Base-by-base conservation (phyloP, 139 green algal genomes). In the Chlamydomonas urium region DNA sequence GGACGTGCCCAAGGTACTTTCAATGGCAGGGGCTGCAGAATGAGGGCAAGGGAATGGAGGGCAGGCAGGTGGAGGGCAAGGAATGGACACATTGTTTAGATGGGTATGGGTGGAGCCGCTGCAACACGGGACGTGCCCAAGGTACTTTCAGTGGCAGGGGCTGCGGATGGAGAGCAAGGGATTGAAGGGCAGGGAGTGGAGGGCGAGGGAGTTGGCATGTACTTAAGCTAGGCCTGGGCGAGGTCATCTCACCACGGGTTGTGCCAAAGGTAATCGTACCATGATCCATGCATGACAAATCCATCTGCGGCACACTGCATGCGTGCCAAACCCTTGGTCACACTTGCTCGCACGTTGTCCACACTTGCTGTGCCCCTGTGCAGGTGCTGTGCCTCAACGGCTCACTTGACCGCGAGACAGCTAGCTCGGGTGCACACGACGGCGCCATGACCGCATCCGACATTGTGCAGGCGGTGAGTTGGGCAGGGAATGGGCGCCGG, bases 311-410 rank as follows among this genome's bases (percentile, higher is more conserved):
- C n/a, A n/a, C n/a, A n/a, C n/a, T n/a, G n/a, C n/a, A n/a, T n/a
- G n/a, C n/a, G n/a, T n/a, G n/a, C n/a, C n/a, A n/a, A n/a, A n/a
- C n/a, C n/a, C n/a, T n/a, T n/a, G n/a, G n/a, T n/a, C n/a, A n/a
- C n/a, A n/a, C n/a, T n/a, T n/a, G n/a, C n/a, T n/a, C n/a, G n/a
- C n/a, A n/a, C n/a, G n/a, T n/a, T n/a, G n/a, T 50, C 10, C 42
- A 50, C 42, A 50, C 42, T 50, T 50, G 14, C 42, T 8, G 10
- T 50, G 42, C 42, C 42, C 42, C 8, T 14, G 42, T 50, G 32
- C 85, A 96, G 88, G 81, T 97, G n/a, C 67, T 99, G 53, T 66
- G 98, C 37, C 79, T 99, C 19, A 99, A 99, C 76, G 95, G 95
- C 61, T 86, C 71, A 3, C 80, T 93, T 53, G 96, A 99, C 76